These are phyloP conservation scores for Fraxinus floribunda DNA, from an alignment of 305 asterid species.

Conservation along the genomic window DNA sequence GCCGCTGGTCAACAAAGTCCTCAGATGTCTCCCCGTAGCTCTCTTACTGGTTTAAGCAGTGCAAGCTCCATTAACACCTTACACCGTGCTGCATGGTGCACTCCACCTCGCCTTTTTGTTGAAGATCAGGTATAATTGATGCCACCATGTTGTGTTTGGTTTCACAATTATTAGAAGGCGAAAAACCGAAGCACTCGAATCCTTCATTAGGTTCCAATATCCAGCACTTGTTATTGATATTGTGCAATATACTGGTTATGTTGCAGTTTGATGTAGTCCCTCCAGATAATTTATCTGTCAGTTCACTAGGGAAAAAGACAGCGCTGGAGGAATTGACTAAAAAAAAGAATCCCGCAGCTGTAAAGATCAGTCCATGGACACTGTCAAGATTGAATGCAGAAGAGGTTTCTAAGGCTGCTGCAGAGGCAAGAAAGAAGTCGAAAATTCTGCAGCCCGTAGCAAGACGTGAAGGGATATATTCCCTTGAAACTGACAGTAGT, in stretches of 20 bases:
- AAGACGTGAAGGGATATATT: slow-evolving; percentile 42
- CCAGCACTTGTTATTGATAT: not conserved
- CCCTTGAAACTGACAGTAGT: slow-evolving; percentile 62
- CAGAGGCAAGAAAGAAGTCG: slow-evolving; percentile 24
- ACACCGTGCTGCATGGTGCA: slow-evolving; percentile 96
- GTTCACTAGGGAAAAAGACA: slow-evolving; percentile 51
- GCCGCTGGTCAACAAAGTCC: slow-evolving; percentile 94
- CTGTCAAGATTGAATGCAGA: slow-evolving; percentile 23
- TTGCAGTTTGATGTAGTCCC: slow-evolving; percentile 91
- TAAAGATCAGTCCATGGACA: slow-evolving; percentile 23
- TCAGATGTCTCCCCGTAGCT: slow-evolving; percentile 90
- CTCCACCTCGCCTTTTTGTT: slow-evolving; percentile 94
- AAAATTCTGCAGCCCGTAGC: slow-evolving; percentile 24
- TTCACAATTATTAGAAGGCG: not conserved
- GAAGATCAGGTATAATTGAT: slow-evolving; percentile 80
- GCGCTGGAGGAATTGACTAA: slow-evolving; percentile 41
- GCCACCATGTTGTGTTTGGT: not conserved
- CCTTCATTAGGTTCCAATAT: not conserved
- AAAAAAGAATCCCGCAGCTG: slow-evolving; percentile 43
- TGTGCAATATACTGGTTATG: slow-evolving; percentile 8
- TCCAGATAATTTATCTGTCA: slow-evolving; percentile 72
- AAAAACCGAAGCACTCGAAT: not conserved
- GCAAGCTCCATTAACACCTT: slow-evolving; percentile 89
- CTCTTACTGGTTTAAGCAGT: slow-evolving; percentile 88
- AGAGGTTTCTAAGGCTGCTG: slow-evolving; percentile 15